phyloP scores from a whole-genome alignment of 208 protist genomes.

The Leishmania tarentolae region DNA sequence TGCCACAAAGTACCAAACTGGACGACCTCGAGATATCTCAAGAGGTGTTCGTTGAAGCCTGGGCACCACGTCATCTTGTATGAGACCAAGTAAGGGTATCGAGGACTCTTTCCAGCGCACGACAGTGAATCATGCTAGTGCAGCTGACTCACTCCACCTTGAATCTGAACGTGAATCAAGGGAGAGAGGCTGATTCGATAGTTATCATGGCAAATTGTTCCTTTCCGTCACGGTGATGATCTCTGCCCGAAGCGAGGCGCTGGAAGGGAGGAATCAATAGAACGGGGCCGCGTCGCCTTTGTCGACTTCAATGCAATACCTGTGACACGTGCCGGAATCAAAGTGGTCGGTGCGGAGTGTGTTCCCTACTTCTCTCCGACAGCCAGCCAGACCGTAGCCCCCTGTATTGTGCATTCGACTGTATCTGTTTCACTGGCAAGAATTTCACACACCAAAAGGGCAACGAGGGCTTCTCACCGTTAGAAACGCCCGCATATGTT shows the following conservation, averaged over 20 bases:
- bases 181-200: neutral
- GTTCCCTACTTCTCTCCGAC: neutral
- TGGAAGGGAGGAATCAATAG: neutral
- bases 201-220: neutral
- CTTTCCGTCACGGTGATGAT: neutral
- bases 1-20: neutral
- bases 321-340: neutral
- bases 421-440: neutral
- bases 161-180: neutral
- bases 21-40: constrained; percentile 4
- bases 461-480: neutral
- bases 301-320: neutral
- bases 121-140: constrained; percentile 60
- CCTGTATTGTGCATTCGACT: neutral
- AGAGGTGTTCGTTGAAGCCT: constrained; percentile 28
- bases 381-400: too few species aligned
- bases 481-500: neutral
- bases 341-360: neutral
- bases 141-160: constrained; percentile 35
- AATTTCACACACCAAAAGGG: neutral
- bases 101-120: constrained; percentile 26
- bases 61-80: constrained; percentile 32
- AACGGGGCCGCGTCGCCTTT: neutral
- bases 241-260: neutral
- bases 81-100: constrained; percentile 73